These are phyloP conservation scores for Globisporangium spinosum DNA, from an alignment of 352 stramenopile species.

Conservation along the genomic window DNA sequence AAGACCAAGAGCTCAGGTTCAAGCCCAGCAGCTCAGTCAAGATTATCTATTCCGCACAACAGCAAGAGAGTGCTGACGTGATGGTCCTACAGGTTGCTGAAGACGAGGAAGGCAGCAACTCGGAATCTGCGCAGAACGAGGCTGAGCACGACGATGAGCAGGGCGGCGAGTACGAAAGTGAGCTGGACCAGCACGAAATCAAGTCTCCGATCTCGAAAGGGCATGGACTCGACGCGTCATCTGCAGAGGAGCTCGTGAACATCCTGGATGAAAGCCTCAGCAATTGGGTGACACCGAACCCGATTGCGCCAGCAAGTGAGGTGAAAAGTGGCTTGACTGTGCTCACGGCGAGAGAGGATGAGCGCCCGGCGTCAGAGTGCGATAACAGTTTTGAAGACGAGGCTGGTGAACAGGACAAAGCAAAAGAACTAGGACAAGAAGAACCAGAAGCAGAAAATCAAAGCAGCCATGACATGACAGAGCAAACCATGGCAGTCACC, in stretches of 20 bases:
- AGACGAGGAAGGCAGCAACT: not conserved
- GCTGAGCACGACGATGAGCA: not conserved
- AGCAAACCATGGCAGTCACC: not conserved
- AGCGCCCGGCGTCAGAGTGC: constrained; percentile 24
- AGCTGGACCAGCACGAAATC: not conserved
- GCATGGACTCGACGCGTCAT: constrained; percentile 9
- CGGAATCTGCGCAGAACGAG: not conserved
- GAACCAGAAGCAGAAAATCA: constrained; percentile 16
- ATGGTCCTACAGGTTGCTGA: constrained; percentile 6
- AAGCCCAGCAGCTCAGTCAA: not conserved
- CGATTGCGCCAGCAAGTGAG: not conserved
- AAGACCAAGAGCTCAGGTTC: not conserved
- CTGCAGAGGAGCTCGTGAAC: constrained; percentile 39
- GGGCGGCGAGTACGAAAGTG: not conserved
- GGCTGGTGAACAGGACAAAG: not conserved
- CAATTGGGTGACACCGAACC: constrained; percentile 18
- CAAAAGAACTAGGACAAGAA: not conserved
- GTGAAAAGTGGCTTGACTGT: not conserved
- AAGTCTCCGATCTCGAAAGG: not conserved
- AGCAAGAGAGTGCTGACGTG: constrained; percentile 15
- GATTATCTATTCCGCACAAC: not conserved
- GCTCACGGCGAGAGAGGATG: constrained; percentile 7
- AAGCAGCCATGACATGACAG: not conserved
- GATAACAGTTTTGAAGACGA: constrained; percentile 57
- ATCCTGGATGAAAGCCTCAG: constrained; percentile 61